Evolutionary conservation across 805 yeast genomes (phyloP).

Genomic region (Ogataea angusta): DNA sequence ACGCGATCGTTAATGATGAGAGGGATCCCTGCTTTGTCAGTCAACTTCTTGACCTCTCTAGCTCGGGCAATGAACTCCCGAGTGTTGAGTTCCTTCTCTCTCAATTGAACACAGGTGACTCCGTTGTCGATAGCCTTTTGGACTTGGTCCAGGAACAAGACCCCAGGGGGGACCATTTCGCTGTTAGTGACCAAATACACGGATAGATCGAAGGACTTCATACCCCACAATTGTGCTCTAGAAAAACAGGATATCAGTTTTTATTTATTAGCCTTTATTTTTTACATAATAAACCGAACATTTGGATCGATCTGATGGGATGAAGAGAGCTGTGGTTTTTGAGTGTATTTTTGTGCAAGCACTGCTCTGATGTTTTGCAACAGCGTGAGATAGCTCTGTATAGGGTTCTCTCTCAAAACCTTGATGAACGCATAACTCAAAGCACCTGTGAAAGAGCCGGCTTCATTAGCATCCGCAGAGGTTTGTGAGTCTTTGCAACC

Average conservation of each 20-base stretch:
- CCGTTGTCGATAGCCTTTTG: constrained; percentile 64
- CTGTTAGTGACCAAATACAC: constrained; percentile 80
- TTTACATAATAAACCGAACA: constrained; percentile 35
- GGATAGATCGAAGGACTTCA: constrained; percentile 45
- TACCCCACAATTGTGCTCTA: constrained; percentile 2
- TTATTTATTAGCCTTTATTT: neutral
- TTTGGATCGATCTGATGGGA: constrained; percentile 76
- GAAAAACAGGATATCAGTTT: neutral
- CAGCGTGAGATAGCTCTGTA: constrained; percentile 65
- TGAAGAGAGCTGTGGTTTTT: constrained; percentile 78
- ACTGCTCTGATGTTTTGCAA: constrained; percentile 68
- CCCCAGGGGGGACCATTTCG: constrained; percentile 61
- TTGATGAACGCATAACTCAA: constrained; percentile 76
- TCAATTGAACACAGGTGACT: constrained; percentile 74
- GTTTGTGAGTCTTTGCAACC: constrained; percentile 87
- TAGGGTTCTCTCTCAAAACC: constrained; percentile 57
- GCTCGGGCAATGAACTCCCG: constrained; percentile 66
- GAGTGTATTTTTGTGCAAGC: constrained; percentile 62
- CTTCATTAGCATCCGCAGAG: constrained; percentile 74
- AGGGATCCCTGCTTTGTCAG: constrained; percentile 61
- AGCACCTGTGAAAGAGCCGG: constrained; percentile 75
- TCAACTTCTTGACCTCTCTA: constrained; percentile 53
- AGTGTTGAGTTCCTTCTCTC: constrained; percentile 76
- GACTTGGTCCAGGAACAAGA: constrained; percentile 59
- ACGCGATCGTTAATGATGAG: constrained; percentile 81